phyloP scores from a whole-genome alignment of 2,329 filamentous ascomycete genomes.

The Colletotrichum sp. region DNA sequence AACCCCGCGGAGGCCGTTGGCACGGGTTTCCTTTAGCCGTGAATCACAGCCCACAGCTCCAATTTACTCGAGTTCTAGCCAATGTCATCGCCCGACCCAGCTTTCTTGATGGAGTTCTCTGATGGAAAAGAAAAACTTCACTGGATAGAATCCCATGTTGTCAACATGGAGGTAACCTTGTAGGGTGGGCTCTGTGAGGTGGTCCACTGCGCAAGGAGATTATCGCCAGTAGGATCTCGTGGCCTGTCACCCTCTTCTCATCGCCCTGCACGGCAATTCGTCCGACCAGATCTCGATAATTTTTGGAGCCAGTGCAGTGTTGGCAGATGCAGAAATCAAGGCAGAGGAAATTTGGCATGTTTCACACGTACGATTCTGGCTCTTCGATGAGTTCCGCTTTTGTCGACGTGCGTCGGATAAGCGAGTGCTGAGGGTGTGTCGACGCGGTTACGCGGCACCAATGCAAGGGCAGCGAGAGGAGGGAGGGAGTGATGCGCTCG shows the following conservation, averaged over 20 bases:
- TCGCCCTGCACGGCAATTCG: conserved; percentile 5
- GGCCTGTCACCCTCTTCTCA: neutral
- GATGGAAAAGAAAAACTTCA: neutral
- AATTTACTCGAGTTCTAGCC: neutral
- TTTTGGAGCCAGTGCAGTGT: neutral
- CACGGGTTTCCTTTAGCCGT: neutral
- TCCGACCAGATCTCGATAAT: neutral
- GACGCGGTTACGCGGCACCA: neutral
- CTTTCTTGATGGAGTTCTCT: neutral
- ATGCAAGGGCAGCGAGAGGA: neutral
- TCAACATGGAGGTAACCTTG: neutral
- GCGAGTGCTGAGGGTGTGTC: neutral
- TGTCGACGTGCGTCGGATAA: neutral
- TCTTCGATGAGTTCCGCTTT: neutral
- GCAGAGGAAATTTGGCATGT: conserved; percentile 14
- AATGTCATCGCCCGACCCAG: neutral
- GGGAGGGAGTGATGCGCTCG: neutral
- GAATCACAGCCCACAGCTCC: neutral
- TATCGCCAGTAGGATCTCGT: neutral
- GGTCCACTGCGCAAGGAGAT: neutral
- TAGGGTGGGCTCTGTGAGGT: neutral
- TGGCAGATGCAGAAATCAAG: conserved; percentile 14
- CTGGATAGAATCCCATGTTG: neutral
- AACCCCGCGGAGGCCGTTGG: neutral
- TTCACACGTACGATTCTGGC: neutral